phyloP scores from a whole-genome alignment of 2,329 filamentous ascomycete species.

The Stagonosporopsis tanaceti region DNA sequence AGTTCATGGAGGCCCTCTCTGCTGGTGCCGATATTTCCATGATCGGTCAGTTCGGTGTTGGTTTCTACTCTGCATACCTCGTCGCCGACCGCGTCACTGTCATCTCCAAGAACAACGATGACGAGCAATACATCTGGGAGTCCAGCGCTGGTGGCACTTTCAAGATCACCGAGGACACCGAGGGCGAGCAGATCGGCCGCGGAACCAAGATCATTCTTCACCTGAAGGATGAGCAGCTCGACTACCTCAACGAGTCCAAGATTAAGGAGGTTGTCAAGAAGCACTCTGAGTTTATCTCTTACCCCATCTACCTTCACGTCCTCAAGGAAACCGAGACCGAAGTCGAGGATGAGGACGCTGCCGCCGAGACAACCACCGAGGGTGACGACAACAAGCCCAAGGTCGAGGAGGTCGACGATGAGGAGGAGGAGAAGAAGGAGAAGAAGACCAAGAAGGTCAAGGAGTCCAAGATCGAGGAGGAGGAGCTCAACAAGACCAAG shows the following conservation, averaged over 20 bases:
- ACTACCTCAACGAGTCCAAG: slow-evolving; percentile 98
- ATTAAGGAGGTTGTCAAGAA: slow-evolving; percentile 99
- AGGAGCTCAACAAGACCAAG: slow-evolving; percentile 99
- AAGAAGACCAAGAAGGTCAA: slow-evolving; percentile 99
- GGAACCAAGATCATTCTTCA: slow-evolving; percentile 98
- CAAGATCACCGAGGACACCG: slow-evolving; percentile 88
- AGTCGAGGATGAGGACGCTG: slow-evolving; percentile 92
- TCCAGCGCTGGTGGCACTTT: slow-evolving; percentile 97
- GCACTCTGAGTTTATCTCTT: slow-evolving; percentile 99
- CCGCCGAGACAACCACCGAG: slow-evolving; percentile 65
- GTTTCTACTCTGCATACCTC: slow-evolving; percentile 99
- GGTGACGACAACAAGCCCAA: slow-evolving; percentile 94
- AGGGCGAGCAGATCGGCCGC: slow-evolving; percentile 88
- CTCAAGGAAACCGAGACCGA: slow-evolving; percentile 99
- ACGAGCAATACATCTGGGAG: slow-evolving; percentile 99
- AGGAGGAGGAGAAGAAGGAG: slow-evolving; percentile 84
- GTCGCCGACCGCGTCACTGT: slow-evolving; percentile 96
- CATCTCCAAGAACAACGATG: slow-evolving; percentile 98
- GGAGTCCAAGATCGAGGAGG: slow-evolving; percentile 98
- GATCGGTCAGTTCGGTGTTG: slow-evolving; percentile 99
- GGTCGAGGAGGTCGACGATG: slow-evolving; percentile 91
- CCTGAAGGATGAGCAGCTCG: slow-evolving; percentile 98
- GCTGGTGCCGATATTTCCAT: slow-evolving; percentile 99
- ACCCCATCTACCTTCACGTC: slow-evolving; percentile 99
- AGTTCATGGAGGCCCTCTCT: slow-evolving; percentile 99